A percentile compares a stretch with the other conserved stretches of the same genome.
Evolutionary conservation across 78 protist genomes (phyloP).

Genomic region (Emiliania huxleyi): DNA sequence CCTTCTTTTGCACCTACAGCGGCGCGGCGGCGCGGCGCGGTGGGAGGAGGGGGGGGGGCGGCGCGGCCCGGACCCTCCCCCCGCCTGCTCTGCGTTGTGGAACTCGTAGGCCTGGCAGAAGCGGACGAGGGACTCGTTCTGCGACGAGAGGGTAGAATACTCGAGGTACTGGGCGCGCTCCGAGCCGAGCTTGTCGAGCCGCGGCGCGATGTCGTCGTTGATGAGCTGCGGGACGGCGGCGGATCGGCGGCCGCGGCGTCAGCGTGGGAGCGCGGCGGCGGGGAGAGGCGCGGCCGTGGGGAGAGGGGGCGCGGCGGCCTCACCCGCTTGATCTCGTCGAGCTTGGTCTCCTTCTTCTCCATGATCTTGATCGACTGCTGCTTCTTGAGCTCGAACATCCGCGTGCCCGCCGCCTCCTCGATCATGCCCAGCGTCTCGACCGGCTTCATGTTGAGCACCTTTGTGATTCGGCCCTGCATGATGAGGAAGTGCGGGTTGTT

Average conservation of each 20-base stretch:
- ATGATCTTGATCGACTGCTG: conserved; percentile 76
- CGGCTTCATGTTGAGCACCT: conserved; percentile 98
- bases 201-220: conserved; percentile 90
- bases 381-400: conserved; percentile 94
- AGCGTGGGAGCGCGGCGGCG: background rate
- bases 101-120: conserved; percentile 74
- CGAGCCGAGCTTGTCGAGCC: conserved; percentile 46
- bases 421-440: conserved; percentile 92
- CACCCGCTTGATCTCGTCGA: conserved; percentile 41
- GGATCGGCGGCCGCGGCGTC: background rate
- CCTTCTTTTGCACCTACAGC: background rate
- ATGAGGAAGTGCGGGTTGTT: conserved; percentile 99
- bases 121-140: conserved; percentile 70
- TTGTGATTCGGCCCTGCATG: conserved; percentile 99
- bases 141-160: conserved; percentile 57
- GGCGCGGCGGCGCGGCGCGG: too few relatives aligned
- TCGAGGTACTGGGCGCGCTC: conserved; percentile 57
- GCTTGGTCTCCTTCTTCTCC: conserved; percentile 87
- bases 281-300: background rate
- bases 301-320: background rate
- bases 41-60: too few relatives aligned
- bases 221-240: conserved; percentile 66
- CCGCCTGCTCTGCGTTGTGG: background rate
- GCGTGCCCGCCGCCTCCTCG: conserved; percentile 99
- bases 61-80: background rate